Conservation (phyloP, 352 stramenopile species). For the Globisporangium cystogenes region DNA sequence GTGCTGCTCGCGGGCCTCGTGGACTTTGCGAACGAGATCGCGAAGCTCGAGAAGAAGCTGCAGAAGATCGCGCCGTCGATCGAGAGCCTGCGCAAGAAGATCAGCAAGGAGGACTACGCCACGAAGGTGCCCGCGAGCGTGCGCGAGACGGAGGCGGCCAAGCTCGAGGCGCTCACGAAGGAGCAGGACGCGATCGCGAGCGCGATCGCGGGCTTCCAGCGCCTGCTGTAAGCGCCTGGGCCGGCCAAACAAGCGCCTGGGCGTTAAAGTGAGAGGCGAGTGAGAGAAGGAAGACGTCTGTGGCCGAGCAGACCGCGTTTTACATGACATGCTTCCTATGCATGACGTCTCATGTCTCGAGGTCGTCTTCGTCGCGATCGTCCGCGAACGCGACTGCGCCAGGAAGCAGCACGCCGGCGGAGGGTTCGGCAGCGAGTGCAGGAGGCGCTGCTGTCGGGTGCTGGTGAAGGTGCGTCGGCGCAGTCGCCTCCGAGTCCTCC, state of each 20-base stretch:
- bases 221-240: constrained; percentile 37
- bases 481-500: not conserved
- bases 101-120: constrained; percentile 67
- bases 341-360: not conserved
- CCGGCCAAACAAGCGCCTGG: not conserved
- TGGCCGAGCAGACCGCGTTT: not conserved
- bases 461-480: not conserved
- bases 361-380: constrained; percentile 4
- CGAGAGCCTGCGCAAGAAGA: constrained; percentile 76
- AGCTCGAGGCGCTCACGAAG: constrained; percentile 76
- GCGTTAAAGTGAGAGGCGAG: not conserved
- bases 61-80: constrained; percentile 74
- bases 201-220: constrained; percentile 75
- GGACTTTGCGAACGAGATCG: constrained; percentile 87
- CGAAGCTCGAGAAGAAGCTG: constrained; percentile 88
- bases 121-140: constrained; percentile 80
- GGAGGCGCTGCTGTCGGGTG: not conserved
- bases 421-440: not conserved
- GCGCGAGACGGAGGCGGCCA: constrained; percentile 67
- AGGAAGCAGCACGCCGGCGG: constrained; percentile 7
- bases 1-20: constrained; percentile 82
- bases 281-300: not conserved
- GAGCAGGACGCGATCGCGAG: constrained; percentile 75
- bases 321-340: no score
- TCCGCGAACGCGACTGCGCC: constrained; percentile 14